Evolutionary conservation across 2,329 filamentous ascomycete genomes (phyloP).

Genomic region (Phialophora tarda): DNA sequence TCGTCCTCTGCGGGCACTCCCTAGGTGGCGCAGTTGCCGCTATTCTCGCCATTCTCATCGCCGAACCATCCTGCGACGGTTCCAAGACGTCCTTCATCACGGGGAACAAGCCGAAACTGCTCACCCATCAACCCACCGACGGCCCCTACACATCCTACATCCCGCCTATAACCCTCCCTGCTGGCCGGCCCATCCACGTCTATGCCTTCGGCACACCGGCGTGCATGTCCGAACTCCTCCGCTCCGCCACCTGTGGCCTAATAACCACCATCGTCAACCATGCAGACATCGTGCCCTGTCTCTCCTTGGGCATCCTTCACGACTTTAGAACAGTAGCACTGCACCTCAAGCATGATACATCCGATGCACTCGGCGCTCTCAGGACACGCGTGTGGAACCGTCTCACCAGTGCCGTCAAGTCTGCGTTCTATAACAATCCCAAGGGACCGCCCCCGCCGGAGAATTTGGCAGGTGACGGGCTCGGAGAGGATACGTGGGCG

Average conservation of each 20-base stretch:
- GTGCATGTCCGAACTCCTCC: slow-evolving; percentile 72
- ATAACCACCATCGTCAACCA: slow-evolving; percentile 77
- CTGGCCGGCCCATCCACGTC: slow-evolving; percentile 74
- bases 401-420: slow-evolving; percentile 59
- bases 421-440: slow-evolving; percentile 37
- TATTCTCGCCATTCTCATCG: slow-evolving; percentile 72
- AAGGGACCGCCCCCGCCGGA: slow-evolving; percentile 49
- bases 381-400: slow-evolving; percentile 69
- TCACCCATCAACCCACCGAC: slow-evolving; percentile 35
- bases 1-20: slow-evolving; percentile 72
- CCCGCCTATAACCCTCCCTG: slow-evolving; percentile 61
- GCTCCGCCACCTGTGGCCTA: slow-evolving; percentile 72
- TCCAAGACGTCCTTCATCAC: slow-evolving; percentile 66
- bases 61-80: slow-evolving; percentile 58
- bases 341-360: slow-evolving; percentile 74
- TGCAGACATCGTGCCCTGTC: slow-evolving; percentile 73
- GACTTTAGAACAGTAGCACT: slow-evolving; percentile 75
- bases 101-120: slow-evolving; percentile 55
- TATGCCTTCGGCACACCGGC: slow-evolving; percentile 79
- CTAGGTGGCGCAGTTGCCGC: slow-evolving; percentile 73
- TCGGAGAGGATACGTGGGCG: slow-evolving; percentile 72
- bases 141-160: slow-evolving; percentile 41
- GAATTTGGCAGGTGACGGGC: slow-evolving; percentile 53
- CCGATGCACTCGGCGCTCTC: slow-evolving; percentile 70
- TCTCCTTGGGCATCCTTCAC: slow-evolving; percentile 75